A percentile compares a stretch with the other conserved stretches of the same genome.
These are phyloP conservation scores for Aspergillus quadrilineatus DNA, from an alignment of 2,329 filamentous ascomycete species.

Conservation along the genomic window DNA sequence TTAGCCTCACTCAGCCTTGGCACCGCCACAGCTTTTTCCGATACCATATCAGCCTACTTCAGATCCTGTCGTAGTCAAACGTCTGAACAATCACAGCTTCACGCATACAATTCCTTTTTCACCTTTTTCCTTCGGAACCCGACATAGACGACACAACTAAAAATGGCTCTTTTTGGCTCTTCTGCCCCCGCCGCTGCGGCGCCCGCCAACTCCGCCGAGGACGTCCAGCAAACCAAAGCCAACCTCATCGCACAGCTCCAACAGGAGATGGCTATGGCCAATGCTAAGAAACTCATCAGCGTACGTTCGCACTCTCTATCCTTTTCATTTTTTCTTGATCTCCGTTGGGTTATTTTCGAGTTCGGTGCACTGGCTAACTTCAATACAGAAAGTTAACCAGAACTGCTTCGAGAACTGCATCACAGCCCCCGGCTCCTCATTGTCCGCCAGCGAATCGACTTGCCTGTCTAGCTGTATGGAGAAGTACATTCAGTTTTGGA, in stretches of 20 bases:
- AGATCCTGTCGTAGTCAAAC: conserved; percentile 13
- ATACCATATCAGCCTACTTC: background rate
- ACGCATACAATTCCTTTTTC: background rate
- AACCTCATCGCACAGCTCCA: conserved; percentile 64
- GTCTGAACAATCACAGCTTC: background rate
- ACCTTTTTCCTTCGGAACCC: background rate
- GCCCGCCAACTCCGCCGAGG: conserved; percentile 16
- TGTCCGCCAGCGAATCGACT: conserved; percentile 66
- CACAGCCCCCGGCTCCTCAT: conserved; percentile 62
- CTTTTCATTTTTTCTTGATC: background rate
- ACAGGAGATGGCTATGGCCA: conserved; percentile 64
- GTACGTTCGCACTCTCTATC: conserved; percentile 46
- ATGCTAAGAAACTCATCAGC: conserved; percentile 69
- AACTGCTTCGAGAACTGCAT: conserved; percentile 79
- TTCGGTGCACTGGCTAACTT: background rate
- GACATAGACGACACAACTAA: background rate
- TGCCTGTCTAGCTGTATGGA: conserved; percentile 79
- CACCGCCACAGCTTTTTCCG: background rate
- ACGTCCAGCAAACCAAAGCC: conserved; percentile 47
- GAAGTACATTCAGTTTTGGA: conserved; percentile 81
- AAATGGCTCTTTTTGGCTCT: conserved; percentile 44
- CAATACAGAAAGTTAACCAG: conserved; percentile 69
- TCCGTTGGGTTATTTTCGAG: no score
- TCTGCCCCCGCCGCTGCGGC: conserved; percentile 28
- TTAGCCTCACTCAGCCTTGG: conserved; percentile 19